A percentile compares a stretch with the other conserved stretches of the same genome.
Conservation (phyloP, 441 rosid species). For the Euphorbia schlechtendalii region DNA sequence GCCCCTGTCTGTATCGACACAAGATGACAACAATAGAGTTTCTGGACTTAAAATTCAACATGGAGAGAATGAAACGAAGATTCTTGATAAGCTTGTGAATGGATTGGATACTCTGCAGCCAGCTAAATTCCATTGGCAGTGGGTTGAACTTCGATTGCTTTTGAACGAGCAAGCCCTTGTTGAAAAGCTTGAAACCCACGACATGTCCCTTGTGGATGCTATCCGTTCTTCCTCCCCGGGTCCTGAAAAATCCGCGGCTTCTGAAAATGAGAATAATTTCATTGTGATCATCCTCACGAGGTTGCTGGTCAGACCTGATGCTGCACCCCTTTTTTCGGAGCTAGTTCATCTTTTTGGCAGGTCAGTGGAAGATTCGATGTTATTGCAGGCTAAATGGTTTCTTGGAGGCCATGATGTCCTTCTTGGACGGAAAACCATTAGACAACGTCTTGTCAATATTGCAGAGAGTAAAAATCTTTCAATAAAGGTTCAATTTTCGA, state of each 20-base stretch:
- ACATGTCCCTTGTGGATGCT: slow-evolving; percentile 65
- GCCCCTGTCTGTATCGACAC: slow-evolving; percentile 42
- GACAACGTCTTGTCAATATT: slow-evolving; percentile 71
- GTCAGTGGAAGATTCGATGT: slow-evolving; percentile 87
- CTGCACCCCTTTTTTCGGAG: slow-evolving; percentile 92
- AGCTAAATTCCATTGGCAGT: slow-evolving; percentile 99
- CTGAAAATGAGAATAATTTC: slow-evolving; percentile 89
- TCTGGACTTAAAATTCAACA: slow-evolving; percentile 45
- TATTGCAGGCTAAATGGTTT: slow-evolving; percentile 93
- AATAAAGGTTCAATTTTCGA: slow-evolving; percentile 76
- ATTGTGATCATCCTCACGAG: slow-evolving; percentile 87
- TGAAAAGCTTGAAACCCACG: slow-evolving; percentile 77
- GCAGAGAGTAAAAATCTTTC: slow-evolving; percentile 78
- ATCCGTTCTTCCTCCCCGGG: slow-evolving; percentile 66
- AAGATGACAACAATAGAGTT: slow-evolving; percentile 47
- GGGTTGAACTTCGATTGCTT: slow-evolving; percentile 98
- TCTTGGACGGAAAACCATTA: slow-evolving; percentile 81
- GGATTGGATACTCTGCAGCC: slow-evolving; percentile 86
- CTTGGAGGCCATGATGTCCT: slow-evolving; percentile 87
- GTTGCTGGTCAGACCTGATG: slow-evolving; percentile 97
- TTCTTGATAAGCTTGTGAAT: slow-evolving; percentile 72
- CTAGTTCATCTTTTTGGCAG: slow-evolving; percentile 92
- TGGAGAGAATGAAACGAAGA: slow-evolving; percentile 59
- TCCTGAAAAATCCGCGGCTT: slow-evolving; percentile 64
- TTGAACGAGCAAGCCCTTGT: slow-evolving; percentile 89